Conservation (phyloP, 192 early-diverging fungal species). For the Chytriomyces confervae region DNA sequence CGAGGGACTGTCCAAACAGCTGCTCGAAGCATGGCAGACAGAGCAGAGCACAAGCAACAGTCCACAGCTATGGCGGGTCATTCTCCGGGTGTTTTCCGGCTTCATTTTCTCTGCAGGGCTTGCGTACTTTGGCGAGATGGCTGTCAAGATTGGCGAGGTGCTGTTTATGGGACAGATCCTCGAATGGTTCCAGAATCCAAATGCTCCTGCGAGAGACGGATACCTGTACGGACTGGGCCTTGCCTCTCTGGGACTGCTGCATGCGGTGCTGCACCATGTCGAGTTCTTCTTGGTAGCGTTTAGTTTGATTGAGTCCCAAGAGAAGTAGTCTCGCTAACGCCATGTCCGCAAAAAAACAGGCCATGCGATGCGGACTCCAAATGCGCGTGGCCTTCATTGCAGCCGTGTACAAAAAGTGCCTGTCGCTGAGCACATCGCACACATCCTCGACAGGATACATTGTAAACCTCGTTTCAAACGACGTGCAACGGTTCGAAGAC, state of each 20-base stretch:
- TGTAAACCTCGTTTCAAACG: conserved; percentile 55
- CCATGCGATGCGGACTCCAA: conserved; percentile 55
- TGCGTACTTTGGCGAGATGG: conserved; percentile 41
- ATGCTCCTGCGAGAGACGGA: conserved; percentile 25
- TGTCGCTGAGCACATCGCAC: conserved; percentile 50
- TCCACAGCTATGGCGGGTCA: conserved; percentile 40
- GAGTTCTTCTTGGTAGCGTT: conserved; percentile 37
- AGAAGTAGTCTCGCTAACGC: no score
- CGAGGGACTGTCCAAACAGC: conserved; percentile 29
- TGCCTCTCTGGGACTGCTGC: conserved; percentile 26
- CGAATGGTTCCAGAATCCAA: conserved; percentile 52
- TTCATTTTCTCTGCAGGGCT: conserved; percentile 35
- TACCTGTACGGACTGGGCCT: conserved; percentile 38
- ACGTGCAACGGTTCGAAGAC: conserved; percentile 63
- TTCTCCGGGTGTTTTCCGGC: conserved; percentile 42
- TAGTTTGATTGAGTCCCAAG: no score
- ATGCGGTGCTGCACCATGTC: conserved; percentile 45
- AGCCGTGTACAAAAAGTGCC: conserved; percentile 53
- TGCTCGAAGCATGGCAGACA: conserved; percentile 42
- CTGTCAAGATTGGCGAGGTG: conserved; percentile 47
- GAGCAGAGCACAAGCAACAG: conserved; percentile 16
- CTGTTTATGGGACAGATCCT: conserved; percentile 49
- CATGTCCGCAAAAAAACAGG: background rate
- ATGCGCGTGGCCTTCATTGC: conserved; percentile 52
- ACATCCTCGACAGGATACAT: conserved; percentile 52